Base-by-base conservation (phyloP, 306 rosid genomes). In the Quercus mongolica region DNA sequence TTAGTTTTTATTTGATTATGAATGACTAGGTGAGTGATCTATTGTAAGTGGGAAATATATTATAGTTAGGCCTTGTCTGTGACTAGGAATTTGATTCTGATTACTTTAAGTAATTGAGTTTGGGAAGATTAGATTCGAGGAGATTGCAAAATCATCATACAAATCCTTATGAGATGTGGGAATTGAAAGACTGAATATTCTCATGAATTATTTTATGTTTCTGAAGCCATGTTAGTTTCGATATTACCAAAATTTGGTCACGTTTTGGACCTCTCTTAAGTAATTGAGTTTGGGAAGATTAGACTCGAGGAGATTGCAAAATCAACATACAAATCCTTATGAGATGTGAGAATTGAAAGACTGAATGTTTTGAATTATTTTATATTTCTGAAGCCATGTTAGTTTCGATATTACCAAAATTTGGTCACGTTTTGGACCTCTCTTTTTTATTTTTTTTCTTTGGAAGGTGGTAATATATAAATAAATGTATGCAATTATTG, bases 21-120 rank as follows among this genome's bases (percentile, higher is more conserved):
- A 20, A 62, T 49, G 73, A 61, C 62, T 56, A 35, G 54, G 74
- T 78, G 74, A 67, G 69, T 64, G 73, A 76, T 80, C 73, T 31
- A 15, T 64, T 0, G 13, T 28, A 75, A 75, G 61, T 61, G 54
- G 28, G 26, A 14, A 44, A 23, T 65, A 57, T 44, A 76, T 68
- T 46, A 10, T 68, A 78, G 69, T 52, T 84, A 15, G 70, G 69
- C 78, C 62, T 81, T 81, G 85, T 81, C 85, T 56, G 26, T 65
- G n/a, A 33, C 11, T 33, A 33, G n/a, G 49, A 28, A 59, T 8
- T n/a, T 21, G 14, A 12, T 21, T 59, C 25, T 61, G 30, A 67
- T 3, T 19, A 33, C 54, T 49, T 49, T 49, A 67, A 28, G 21
- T 30, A 15, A 17, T 67, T 19, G 25, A 67, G 51, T 17, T 28